These are phyloP conservation scores for Pseudophaeomoniella oleicola DNA, from an alignment of 2,329 filamentous ascomycete genomes.

Conservation along the genomic window DNA sequence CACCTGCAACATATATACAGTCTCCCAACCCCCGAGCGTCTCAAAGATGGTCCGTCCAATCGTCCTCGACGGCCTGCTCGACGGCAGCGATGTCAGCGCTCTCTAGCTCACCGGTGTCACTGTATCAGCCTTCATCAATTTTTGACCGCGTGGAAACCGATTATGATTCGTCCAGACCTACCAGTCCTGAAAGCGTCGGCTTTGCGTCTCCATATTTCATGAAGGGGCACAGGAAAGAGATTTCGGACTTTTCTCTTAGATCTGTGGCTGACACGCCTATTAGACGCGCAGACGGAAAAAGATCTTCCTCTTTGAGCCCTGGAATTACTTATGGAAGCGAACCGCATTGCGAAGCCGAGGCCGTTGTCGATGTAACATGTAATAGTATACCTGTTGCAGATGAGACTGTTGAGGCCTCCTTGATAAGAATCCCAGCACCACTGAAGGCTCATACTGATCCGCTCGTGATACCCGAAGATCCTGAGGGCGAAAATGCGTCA, in stretches of 20 bases:
- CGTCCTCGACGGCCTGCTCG: conserved; percentile 45
- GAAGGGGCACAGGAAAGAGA: conserved; percentile 7
- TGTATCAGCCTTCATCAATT: conserved; percentile 54
- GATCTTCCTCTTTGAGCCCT: too few species aligned
- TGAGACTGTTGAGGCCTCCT: too few species aligned
- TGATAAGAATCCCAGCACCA: too few species aligned
- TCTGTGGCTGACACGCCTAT: conserved; percentile 1
- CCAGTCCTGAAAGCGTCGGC: conserved; percentile 66
- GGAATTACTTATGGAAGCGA: too few species aligned
- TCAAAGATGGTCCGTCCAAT: conserved; percentile 53
- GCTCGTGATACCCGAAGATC: too few species aligned
- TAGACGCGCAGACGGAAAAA: too few species aligned
- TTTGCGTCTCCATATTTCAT: conserved; percentile 49
- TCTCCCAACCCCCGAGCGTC: conserved; percentile 39
- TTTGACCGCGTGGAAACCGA: conserved; percentile 60
- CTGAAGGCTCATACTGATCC: too few species aligned
- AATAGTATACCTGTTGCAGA: too few species aligned
- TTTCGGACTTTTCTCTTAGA: background rate
- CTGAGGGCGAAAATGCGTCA: too few species aligned
- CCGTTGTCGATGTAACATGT: too few species aligned
- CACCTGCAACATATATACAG: conserved; percentile 22
- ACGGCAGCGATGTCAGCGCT: conserved; percentile 53
- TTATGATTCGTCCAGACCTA: conserved; percentile 56
- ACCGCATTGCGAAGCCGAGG: too few species aligned
- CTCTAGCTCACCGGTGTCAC: conserved; percentile 68